phyloP scores from a whole-genome alignment of 768 basidiomycete species.

The Pisolithus tinctorius region DNA sequence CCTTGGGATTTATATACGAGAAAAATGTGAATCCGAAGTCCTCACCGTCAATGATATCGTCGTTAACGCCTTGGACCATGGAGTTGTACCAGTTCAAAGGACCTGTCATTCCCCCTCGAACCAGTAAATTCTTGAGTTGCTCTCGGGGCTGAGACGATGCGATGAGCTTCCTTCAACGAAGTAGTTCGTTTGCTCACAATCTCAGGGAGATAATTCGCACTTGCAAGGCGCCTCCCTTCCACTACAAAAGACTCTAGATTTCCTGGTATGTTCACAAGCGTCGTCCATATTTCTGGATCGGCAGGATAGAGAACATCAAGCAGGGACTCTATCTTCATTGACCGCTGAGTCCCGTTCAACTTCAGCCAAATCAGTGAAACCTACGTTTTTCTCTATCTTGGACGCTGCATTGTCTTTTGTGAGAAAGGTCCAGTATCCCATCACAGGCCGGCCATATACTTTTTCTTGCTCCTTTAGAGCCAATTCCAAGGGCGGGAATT shows the following conservation, averaged over 20 bases:
- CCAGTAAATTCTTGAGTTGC: conserved; percentile 21
- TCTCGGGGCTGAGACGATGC: conserved; percentile 19
- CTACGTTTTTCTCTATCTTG: conserved; percentile 30
- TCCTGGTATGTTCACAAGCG: conserved; percentile 29
- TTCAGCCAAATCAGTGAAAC: conserved; percentile 5
- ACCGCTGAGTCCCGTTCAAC: background rate
- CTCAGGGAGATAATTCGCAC: conserved; percentile 26
- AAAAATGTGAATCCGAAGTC: background rate
- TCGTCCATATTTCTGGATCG: conserved; percentile 30
- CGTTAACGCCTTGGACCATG: conserved; percentile 21
- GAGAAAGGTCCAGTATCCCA: conserved; percentile 40
- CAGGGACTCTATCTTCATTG: conserved; percentile 33
- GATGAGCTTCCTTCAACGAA: background rate
- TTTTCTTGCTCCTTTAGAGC: conserved; percentile 21
- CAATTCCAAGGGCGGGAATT: conserved; percentile 20
- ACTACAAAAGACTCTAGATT: conserved; percentile 25
- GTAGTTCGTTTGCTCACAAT: conserved; percentile 18
- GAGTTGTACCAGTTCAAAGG: conserved; percentile 35
- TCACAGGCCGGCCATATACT: conserved; percentile 29
- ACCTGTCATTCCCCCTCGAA: conserved; percentile 25
- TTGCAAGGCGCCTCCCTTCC: conserved; percentile 15
- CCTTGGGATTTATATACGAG: background rate
- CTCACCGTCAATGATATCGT: conserved; percentile 24
- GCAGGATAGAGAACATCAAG: conserved; percentile 28
- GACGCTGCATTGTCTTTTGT: conserved; percentile 22